Evolutionary conservation across 306 rosid genomes (phyloP), one percentile per base, ranked within the genome.

Genomic region (Fagus crenata): DNA sequence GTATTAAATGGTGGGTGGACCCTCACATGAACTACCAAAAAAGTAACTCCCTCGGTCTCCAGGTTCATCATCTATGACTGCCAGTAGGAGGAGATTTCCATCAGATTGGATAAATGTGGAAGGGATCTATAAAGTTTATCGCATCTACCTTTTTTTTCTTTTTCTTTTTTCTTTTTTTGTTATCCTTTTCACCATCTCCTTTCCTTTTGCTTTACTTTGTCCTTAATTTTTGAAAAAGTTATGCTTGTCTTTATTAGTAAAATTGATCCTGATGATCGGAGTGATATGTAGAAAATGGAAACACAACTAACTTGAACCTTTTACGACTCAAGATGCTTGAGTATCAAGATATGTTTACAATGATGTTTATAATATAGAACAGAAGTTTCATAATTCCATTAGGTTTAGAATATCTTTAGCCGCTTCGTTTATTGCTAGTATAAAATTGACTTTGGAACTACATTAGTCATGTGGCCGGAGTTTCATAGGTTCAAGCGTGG

Each of bases 1-100:
- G 54, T 81, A 82, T 77, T 79, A 31, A 76, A 76, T 77, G 77
- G 85, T 77, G 87, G 75, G 82, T 77, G 74, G 86, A 75, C 53
- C 84, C 71, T 15, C 54, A 77, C 42, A 42, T 58, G 49, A 31
- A 80, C 40, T 71, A 68, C 15, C 14, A 43, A 80, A 74, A 81
- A 65, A 65, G 70, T 1, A 14, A 17, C 28, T 37, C 75, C 78
- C 76, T 59, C 2, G 63, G 71, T 60, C 81, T 76, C 15, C 41
- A 5, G 75, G 75, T 74, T 67, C 36, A 65, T 53, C 77, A 73
- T 79, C 71, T 73, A 41, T 69, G 67, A 68, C 37, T 6, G 28
- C 0, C 28, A 22, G 28, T 22, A 22, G 18, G 40, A 80, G 51
- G 75, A 71, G 72, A 79, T 75, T 58, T 75, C 72, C 2, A 36